Evolutionary conservation across 345 rosid genomes (phyloP), one percentile per base, ranked within the genome.

Genomic region (Linum trigynum): DNA sequence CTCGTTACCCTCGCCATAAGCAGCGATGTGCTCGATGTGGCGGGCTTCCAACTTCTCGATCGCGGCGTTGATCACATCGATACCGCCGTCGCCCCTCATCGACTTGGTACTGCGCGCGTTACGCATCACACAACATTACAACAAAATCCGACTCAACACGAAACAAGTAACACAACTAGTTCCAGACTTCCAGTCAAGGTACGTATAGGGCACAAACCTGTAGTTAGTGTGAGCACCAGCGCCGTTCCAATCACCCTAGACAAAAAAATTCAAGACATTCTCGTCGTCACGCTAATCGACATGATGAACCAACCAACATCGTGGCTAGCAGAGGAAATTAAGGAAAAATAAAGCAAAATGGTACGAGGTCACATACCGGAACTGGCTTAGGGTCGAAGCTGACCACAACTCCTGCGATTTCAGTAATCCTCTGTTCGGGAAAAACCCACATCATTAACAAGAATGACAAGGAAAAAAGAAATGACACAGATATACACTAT

Each of bases 221-320:
- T 86, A 91, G 32, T 88, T 91, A 1, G 94, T 84, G 81, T 91
- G 97, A 42, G 97, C 94, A n/a, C 96, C 96, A 12, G 97, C 97
- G 6, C 97, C 96, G 59, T 91, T 91, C 97, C 97, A 91, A 38
- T 91, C 94, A 43, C 97, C 97, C 91, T 84, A 61, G 35, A 16
- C 3, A 35, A 9, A 35, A 9, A 1, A 11, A 15, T 15, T 35
- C n/a, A 42, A 50, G 17, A 59, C 0, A 6, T 36, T 23, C 32
- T 23, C 32, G 32, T n/a, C 17, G 8, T 16, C 45, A 53, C 15
- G 38, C 7, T 17, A 36, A 14, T 5, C 17, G 16, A 62, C 39
- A 10, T 5, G 38, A 23, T 5, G n/a, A 4, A n/a, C 23, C 6
- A 14, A 11, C 2, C 3, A 56, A 56, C 35, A 3, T 56, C 16